Evolutionary conservation across 192 early-diverging fungal species (phyloP), one percentile per base, ranked within the genome.

Genomic region (Glomus cerebriforme): DNA sequence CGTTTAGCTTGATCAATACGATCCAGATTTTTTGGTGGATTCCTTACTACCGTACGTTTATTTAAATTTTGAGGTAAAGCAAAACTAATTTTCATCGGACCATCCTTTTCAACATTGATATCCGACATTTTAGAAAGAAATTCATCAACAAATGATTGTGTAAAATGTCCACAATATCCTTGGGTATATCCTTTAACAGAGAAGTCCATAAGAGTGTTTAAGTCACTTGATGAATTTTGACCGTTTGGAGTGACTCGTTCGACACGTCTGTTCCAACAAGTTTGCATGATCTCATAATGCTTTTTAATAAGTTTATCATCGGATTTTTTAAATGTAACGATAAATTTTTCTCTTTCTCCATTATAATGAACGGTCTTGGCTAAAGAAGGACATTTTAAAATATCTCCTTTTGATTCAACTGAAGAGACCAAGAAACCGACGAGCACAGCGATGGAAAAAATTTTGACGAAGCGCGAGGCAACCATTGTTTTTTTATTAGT

Each of bases 1-100:
- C 17, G 37, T 45, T 43, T 71, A 26, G 24, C 45, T 72, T 72
- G 69, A 72, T 72, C 69, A 19, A 72, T 27, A 49, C 69, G 69
- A 72, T 72, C 69, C 7, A 72, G 8, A 45, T 72, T 72, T 12
- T 35, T 15, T n/a, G 17, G 29, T 47, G 43, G 39, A 7, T 72
- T 54, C 1, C 8, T 43, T 47, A 26, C 35, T n/a, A 31, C 7
- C 13, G 13, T 15, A 43, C 37, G 39, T 47, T 22, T 54, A 54
- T 17, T 22, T 19, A 54, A 22, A 22, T 43, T 10, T 12, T 19
- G 5, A 7, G 69, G 69, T 13, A 49, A 35, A 9, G 24, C 69
- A 47, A 26, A 13, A 3, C 13, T 72, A 72, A 72, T 72, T n/a
- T 1, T n/a, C 19, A 72, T 26, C 9, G 1, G 5, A 72, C 15